A percentile compares a stretch with the other conserved stretches of the same genome.
Conservation (phyloP, 345 rosid genomes). For the Iberis pinnata region DNA sequence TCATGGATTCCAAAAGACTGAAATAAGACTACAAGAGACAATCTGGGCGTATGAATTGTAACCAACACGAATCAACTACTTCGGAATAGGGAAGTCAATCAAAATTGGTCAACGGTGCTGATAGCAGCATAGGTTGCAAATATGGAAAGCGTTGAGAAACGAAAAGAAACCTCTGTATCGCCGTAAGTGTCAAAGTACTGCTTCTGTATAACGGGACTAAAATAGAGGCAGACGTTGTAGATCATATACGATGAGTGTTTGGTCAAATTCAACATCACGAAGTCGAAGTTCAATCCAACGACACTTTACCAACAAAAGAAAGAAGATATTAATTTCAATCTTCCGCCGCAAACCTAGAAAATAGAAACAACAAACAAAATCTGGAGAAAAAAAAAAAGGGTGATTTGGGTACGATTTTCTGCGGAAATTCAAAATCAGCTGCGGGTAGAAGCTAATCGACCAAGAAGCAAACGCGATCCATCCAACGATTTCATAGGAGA, state of each 20-base stretch:
- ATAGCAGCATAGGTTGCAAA: no score
- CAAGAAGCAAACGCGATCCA: constrained; percentile 78
- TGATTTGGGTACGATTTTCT: constrained; percentile 49
- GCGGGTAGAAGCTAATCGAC: constrained; percentile 89
- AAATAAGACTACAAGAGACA: no score
- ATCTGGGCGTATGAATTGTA: no score
- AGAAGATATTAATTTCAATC: neutral
- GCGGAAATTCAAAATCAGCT: constrained; percentile 68
- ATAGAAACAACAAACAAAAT: neutral
- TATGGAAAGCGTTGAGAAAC: no score
- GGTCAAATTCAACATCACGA: constrained; percentile 78
- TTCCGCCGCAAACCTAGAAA: neutral
- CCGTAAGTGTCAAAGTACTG: constrained; percentile 81
- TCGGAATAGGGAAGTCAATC: no score
- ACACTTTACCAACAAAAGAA: constrained; percentile 35
- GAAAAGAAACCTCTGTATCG: constrained; percentile 25
- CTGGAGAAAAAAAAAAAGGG: neutral
- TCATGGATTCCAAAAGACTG: no score
- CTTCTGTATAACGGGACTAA: constrained; percentile 60
- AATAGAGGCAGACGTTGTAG: constrained; percentile 80
- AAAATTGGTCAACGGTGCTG: neutral
- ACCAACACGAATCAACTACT: no score
- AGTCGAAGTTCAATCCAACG: constrained; percentile 91
- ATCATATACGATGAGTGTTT: constrained; percentile 93
- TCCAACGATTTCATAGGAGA: constrained; percentile 54